Evolutionary conservation across 768 basidiomycete species (phyloP).

Genomic region (Russula ochroleuca): DNA sequence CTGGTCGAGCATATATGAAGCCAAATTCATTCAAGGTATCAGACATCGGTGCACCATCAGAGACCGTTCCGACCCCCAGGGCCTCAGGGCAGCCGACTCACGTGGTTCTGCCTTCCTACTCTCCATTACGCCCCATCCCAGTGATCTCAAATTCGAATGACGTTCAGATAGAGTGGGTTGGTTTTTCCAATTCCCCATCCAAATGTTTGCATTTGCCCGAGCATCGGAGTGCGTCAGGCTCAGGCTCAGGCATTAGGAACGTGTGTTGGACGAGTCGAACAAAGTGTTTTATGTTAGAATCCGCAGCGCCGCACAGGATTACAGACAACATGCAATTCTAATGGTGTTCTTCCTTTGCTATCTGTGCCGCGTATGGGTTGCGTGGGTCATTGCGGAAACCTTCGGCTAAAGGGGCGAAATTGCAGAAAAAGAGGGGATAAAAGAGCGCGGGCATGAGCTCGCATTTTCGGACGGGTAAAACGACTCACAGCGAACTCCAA

Average conservation of each 20-base stretch:
- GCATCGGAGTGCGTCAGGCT: not conserved
- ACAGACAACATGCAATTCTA: slow-evolving; percentile 12
- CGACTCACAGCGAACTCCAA: slow-evolving; percentile 64
- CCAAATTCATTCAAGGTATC: slow-evolving; percentile 1
- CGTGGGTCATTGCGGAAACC: slow-evolving; percentile 69
- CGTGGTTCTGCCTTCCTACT: not conserved
- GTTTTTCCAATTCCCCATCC: not conserved
- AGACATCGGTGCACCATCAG: not conserved
- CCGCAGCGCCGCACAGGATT: not conserved
- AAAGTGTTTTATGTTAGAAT: slow-evolving; percentile 15
- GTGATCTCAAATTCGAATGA: not conserved
- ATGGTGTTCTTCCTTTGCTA: slow-evolving; percentile 59
- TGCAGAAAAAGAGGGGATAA: not conserved
- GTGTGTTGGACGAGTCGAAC: not conserved
- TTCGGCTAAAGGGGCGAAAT: slow-evolving; percentile 43
- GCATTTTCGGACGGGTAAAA: not conserved
- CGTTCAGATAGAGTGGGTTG: slow-evolving; percentile 10
- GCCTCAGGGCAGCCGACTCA: not conserved
- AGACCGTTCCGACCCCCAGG: slow-evolving; percentile 1
- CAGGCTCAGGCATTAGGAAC: not conserved
- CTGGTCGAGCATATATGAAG: not conserved
- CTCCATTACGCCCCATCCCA: not conserved
- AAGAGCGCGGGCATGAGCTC: not conserved
- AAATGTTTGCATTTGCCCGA: not conserved
- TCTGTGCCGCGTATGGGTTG: slow-evolving; percentile 77